A percentile compares a stretch with the other conserved stretches of the same genome.
Conservation (phyloP, 2,329 filamentous ascomycete genomes). For the Grosmannia penicillata region DNA sequence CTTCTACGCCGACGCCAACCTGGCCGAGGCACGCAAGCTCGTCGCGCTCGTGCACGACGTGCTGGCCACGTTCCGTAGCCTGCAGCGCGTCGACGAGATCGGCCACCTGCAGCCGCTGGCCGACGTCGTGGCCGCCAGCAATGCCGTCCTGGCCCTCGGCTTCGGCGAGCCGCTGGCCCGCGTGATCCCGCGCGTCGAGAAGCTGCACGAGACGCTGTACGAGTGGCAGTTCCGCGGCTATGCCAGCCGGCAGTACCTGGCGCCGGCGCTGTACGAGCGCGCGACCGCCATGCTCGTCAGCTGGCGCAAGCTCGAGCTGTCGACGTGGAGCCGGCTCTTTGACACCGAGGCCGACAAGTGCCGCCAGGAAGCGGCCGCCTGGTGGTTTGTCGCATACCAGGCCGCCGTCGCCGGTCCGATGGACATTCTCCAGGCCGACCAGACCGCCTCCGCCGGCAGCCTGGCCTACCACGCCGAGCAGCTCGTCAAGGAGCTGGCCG, state of each 20-base stretch:
- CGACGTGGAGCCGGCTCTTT: constrained; percentile 81
- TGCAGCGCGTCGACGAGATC: constrained; percentile 52
- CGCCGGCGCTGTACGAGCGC: constrained; percentile 54
- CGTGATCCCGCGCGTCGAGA: constrained; percentile 74
- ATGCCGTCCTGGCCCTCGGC: constrained; percentile 58
- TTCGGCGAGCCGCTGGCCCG: constrained; percentile 76
- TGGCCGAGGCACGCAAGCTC: constrained; percentile 60
- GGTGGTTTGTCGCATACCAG: constrained; percentile 97
- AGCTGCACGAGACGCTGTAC: constrained; percentile 69
- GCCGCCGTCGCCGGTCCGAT: constrained; percentile 62
- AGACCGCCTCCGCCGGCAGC: background rate
- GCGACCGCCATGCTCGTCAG: constrained; percentile 68
- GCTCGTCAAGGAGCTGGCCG: constrained; percentile 60
- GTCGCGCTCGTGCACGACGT: constrained; percentile 55
- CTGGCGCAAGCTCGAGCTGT: constrained; percentile 83
- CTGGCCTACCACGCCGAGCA: constrained; percentile 49
- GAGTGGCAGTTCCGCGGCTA: constrained; percentile 86
- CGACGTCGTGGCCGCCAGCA: constrained; percentile 63
- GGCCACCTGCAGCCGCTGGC: constrained; percentile 59
- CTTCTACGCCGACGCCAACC: constrained; percentile 76
- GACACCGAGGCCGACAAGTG: constrained; percentile 70
- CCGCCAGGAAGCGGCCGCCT: constrained; percentile 63
- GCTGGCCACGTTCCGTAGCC: constrained; percentile 55
- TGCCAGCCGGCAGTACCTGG: constrained; percentile 66
- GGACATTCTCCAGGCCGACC: constrained; percentile 37